These are phyloP conservation scores for Coniochaeta sp. DNA, from an alignment of 2,329 filamentous ascomycete genomes.

Conservation along the genomic window DNA sequence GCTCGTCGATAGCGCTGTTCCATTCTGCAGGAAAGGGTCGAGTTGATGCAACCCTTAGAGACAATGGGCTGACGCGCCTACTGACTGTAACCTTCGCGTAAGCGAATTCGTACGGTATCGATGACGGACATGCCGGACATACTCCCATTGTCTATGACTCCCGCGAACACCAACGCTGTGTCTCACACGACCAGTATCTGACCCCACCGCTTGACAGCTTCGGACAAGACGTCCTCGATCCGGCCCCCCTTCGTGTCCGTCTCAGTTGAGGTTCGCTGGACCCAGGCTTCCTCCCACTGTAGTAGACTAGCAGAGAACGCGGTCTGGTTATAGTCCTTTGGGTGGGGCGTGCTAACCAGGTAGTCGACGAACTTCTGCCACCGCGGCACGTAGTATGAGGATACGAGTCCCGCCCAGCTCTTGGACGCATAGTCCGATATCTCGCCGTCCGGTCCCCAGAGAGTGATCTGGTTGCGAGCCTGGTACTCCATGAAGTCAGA, in stretches of 20 bases:
- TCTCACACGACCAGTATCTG: not conserved
- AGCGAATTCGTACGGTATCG: too few species aligned
- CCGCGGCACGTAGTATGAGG: conserved; percentile 35
- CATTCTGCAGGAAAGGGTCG: too few species aligned
- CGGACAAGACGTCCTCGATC: not conserved
- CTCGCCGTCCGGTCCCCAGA: conserved; percentile 40
- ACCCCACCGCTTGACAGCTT: not conserved
- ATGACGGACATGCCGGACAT: too few species aligned
- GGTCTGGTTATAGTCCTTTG: conserved; percentile 4
- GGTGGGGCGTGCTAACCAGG: conserved; percentile 14
- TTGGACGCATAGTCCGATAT: conserved; percentile 44
- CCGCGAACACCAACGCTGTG: too few species aligned
- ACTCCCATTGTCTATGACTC: too few species aligned
- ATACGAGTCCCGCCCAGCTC: conserved; percentile 38
- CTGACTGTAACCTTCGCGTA: too few species aligned
- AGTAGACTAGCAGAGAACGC: conserved; percentile 1
- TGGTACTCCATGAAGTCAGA: conserved; percentile 35
- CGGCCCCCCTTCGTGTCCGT: not conserved
- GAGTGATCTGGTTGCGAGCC: conserved; percentile 41
- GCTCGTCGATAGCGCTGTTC: too few species aligned
- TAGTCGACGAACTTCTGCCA: conserved; percentile 39
- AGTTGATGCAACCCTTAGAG: too few species aligned
- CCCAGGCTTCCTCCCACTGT: conserved; percentile 6
- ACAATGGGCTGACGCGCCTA: too few species aligned
- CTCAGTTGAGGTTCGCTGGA: not conserved